Base-by-base conservation (phyloP, 139 green algal species). In the Micractinium sp. region DNA sequence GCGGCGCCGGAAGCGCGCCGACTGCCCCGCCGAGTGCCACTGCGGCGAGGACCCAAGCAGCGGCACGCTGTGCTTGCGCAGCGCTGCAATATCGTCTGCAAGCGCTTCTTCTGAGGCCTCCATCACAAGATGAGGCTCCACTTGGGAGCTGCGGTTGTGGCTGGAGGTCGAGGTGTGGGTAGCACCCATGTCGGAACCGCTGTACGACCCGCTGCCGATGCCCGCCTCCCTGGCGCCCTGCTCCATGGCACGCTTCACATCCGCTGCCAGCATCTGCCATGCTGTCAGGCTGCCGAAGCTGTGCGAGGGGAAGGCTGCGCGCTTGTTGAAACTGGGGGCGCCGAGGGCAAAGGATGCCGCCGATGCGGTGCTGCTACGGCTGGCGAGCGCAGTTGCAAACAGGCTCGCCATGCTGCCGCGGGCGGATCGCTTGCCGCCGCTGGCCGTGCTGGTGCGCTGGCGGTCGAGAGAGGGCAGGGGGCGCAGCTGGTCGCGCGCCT, bases 201-300 rank as follows among this genome's bases (percentile, higher is more conserved):
- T 35, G 41, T 47, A 80, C 33, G 33, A 38, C 33, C 33, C 78
- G 36, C 35, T 66, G 63, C 53, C 33, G 23, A 38, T 22, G 25
- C 25, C 23, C 7, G n/a, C 53, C 25, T 5, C 66, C 0, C 25
- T 41, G 5, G 35, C 75, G 0, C 31, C 71, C 85, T 22, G 5
- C 41, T 63, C 33, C 75, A 75, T 61, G 12, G 60, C 85, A 25
- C 61, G 53, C 85, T 85, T 56, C 53, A 90, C 81, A 22, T 90
- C 80, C 15, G 79, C 63, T 5, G 87, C 87, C 66, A 90, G 67
- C 66, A 87, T 75, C 80, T 90, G 87, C 87, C 87, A 90, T 29
- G 87, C 87, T 27, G 87, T 90, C 33, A 90, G n/a, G 41, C 29
- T 83, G 67, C 87, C 87, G 25, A 90, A 38, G 27, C 38, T 69